Conservation (phyloP, 192 early-diverging fungal genomes). For the Entomortierella lignicola region DNA sequence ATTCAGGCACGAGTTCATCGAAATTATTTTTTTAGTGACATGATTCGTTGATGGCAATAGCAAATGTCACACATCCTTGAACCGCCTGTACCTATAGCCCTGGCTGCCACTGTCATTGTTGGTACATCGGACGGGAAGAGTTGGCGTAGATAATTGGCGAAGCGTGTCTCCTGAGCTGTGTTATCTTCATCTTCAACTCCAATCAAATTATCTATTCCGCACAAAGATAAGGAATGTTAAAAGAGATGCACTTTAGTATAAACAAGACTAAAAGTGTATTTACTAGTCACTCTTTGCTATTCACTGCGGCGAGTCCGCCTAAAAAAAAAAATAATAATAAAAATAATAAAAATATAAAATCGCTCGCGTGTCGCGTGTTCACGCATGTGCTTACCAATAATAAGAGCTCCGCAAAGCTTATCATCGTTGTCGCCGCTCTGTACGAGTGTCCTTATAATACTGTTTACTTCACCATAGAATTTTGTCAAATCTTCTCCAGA, state of each 20-base stretch:
- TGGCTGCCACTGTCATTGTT: slow-evolving; percentile 78
- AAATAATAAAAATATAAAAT: too few species aligned
- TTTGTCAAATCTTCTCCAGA: slow-evolving; percentile 76
- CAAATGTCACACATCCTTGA: neutral
- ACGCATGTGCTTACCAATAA: slow-evolving; percentile 71
- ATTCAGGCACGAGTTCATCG: neutral
- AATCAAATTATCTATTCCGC: slow-evolving; percentile 75
- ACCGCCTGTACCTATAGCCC: slow-evolving; percentile 69
- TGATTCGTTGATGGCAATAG: neutral
- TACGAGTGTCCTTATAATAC: slow-evolving; percentile 79
- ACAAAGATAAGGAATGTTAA: neutral
- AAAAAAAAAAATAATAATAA: too few species aligned
- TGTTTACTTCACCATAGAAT: slow-evolving; percentile 82
- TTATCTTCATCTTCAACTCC: slow-evolving; percentile 87
- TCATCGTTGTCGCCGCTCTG: slow-evolving; percentile 77
- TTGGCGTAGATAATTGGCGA: slow-evolving; percentile 83
- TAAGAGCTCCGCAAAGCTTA: slow-evolving; percentile 81
- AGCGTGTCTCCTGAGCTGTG: slow-evolving; percentile 78
- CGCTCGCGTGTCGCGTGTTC: neutral
- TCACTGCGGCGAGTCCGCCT: neutral
- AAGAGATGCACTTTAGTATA: neutral
- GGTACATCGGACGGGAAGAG: slow-evolving; percentile 77
- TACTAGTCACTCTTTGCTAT: too few species aligned
- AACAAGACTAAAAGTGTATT: too few species aligned
- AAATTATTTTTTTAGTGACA: neutral